A percentile compares a stretch with the other conserved stretches of the same genome.
Conservation (phyloP, 148 eudicot species). For the Rhododendron ovatum region DNA sequence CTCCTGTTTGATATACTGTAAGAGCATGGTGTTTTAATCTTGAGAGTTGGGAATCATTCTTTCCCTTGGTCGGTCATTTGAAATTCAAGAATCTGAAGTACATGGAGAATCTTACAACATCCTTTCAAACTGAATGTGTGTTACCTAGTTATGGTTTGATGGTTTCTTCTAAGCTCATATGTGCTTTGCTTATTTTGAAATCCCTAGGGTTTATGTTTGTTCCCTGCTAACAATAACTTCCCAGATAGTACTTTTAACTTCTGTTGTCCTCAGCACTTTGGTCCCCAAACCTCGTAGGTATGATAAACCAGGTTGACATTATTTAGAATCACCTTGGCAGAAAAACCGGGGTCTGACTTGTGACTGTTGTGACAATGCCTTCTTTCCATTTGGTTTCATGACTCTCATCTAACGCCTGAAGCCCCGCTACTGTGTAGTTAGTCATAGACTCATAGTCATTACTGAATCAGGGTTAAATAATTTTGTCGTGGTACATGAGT, state of each 20-base stretch:
- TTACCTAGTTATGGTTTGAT: too few relatives aligned
- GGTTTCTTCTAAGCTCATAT: background rate
- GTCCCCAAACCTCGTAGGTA: background rate
- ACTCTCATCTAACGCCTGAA: background rate
- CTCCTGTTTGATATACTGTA: background rate
- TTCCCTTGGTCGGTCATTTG: background rate
- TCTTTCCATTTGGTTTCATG: background rate
- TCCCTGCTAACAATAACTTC: background rate
- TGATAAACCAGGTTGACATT: background rate
- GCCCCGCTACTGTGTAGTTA: background rate
- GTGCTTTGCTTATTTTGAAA: background rate
- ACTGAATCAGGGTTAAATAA: background rate
- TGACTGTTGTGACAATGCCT: background rate
- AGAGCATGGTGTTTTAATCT: too few relatives aligned
- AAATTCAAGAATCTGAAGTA: background rate
- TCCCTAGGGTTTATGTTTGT: background rate
- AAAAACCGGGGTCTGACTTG: background rate
- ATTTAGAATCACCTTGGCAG: background rate
- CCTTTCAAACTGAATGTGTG: too few relatives aligned
- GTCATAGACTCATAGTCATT: too few relatives aligned
- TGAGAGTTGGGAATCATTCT: background rate
- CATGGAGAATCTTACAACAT: background rate
- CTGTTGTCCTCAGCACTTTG: background rate
- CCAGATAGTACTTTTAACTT: background rate
- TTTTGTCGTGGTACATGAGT: background rate